phyloP scores from a whole-genome alignment of 148 eudicot genomes.

The Rheum nobile region DNA sequence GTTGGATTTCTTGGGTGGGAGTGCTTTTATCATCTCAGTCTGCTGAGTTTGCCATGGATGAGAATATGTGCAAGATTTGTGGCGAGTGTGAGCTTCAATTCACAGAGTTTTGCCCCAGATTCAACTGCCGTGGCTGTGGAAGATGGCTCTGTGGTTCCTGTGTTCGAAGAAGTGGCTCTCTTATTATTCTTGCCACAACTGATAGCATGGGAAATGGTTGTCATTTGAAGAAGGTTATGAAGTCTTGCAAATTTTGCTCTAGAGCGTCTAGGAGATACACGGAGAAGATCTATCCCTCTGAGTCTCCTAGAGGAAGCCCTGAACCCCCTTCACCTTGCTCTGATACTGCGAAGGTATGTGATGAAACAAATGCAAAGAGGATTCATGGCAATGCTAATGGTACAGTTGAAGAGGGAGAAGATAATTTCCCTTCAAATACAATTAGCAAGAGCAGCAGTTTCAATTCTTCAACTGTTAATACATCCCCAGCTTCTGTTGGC shows the following conservation, averaged over 20 bases:
- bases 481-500: constrained; percentile 31
- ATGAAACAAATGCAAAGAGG: background rate
- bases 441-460: constrained; percentile 19
- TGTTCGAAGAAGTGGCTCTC: constrained; percentile 29
- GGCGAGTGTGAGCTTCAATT: constrained; percentile 27
- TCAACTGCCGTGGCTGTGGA: constrained; percentile 48
- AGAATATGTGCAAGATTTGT: constrained; percentile 16
- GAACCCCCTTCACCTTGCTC: constrained; percentile 47
- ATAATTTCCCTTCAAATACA: constrained; percentile 12
- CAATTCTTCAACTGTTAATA: constrained; percentile 20
- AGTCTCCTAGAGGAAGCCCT: constrained; percentile 63
- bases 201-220: constrained; percentile 15
- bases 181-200: constrained; percentile 21
- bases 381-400: constrained; percentile 24
- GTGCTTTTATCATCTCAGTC: constrained; percentile 16
- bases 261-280: constrained; percentile 33
- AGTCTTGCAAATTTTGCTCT: constrained; percentile 56
- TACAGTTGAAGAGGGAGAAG: constrained; percentile 13
- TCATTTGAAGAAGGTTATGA: constrained; percentile 26
- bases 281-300: constrained; percentile 67
- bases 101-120: constrained; percentile 25
- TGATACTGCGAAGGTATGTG: constrained; percentile 26
- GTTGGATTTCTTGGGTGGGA: constrained; percentile 45
- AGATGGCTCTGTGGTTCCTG: constrained; percentile 54
- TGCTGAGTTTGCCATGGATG: constrained; percentile 26